These are phyloP conservation scores for Penicillium sp. DNA, from an alignment of 2,329 filamentous ascomycete species.

Conservation along the genomic window DNA sequence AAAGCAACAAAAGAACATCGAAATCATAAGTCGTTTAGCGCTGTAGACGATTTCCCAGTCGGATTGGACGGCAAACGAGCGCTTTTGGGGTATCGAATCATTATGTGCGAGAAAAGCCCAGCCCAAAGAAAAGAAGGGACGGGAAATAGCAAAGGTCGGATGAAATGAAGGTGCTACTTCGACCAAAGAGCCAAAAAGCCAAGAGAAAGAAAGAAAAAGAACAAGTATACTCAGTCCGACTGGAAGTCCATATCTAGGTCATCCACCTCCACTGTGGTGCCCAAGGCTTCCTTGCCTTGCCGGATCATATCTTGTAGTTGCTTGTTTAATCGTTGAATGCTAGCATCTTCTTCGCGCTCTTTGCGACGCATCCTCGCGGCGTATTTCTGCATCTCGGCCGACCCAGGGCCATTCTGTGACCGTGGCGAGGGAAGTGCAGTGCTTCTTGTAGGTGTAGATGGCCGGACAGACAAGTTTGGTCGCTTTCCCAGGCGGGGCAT, in stretches of 20 bases:
- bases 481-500: conserved; percentile 33
- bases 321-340: conserved; percentile 77
- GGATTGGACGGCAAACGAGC: conserved; percentile 8
- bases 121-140: conserved; percentile 1
- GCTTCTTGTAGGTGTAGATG: conserved; percentile 30
- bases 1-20: conserved; percentile 11
- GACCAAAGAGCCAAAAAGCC: conserved; percentile 1
- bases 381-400: conserved; percentile 70
- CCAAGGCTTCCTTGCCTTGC: conserved; percentile 84
- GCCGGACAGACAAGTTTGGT: conserved; percentile 18
- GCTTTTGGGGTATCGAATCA: conserved; percentile 27
- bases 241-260: conserved; percentile 46
- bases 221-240: conserved; percentile 13
- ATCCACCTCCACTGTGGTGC: conserved; percentile 70
- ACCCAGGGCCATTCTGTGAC: conserved; percentile 36
- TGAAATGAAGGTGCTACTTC: neutral
- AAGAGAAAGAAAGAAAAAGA: neutral
- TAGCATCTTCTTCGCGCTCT: conserved; percentile 77
- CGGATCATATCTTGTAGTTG: conserved; percentile 84
- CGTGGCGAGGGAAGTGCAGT: conserved; percentile 31
- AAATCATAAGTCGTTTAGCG: conserved; percentile 26
- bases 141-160: neutral
- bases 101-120: conserved; percentile 15
- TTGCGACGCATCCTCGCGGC: conserved; percentile 72
- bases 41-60: conserved; percentile 12